A percentile compares a stretch with the other conserved stretches of the same genome.
These are phyloP conservation scores for Alternaria hordeiaustralica DNA, from an alignment of 2,329 filamentous ascomycete genomes.

Conservation along the genomic window DNA sequence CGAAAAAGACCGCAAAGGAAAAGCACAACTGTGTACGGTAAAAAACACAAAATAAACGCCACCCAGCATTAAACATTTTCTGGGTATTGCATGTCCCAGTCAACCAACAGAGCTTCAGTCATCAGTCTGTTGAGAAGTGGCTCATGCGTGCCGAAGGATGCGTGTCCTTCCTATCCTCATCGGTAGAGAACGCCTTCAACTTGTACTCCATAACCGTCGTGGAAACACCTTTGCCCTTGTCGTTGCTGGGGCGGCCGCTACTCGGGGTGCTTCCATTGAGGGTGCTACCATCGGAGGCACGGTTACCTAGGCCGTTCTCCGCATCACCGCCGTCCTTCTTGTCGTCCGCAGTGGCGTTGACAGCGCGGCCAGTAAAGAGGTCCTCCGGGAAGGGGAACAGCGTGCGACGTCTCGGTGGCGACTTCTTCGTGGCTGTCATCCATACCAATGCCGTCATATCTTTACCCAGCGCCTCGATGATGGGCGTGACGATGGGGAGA, in stretches of 20 bases:
- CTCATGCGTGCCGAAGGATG: not conserved
- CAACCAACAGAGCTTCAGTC: not conserved
- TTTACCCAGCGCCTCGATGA: slow-evolving; percentile 50
- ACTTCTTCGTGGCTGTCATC: slow-evolving; percentile 46
- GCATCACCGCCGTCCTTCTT: not conserved
- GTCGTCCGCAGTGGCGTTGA: slow-evolving; percentile 6
- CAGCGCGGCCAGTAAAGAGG: slow-evolving; percentile 18
- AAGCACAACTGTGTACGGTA: not conserved
- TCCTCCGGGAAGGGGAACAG: slow-evolving; percentile 41
- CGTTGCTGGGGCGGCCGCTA: not conserved
- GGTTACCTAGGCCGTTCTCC: not conserved
- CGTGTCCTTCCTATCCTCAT: not conserved
- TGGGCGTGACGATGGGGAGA: slow-evolving; percentile 47
- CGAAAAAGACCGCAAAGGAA: not conserved
- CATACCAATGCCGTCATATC: slow-evolving; percentile 49
- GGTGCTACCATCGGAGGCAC: not conserved
- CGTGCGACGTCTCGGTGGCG: slow-evolving; percentile 39
- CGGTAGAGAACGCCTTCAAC: slow-evolving; percentile 1
- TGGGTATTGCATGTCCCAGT: not conserved
- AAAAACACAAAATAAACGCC: not conserved
- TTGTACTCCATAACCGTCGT: not conserved
- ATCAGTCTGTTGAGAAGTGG: not conserved
- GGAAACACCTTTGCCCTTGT: not conserved
- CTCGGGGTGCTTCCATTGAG: not conserved
- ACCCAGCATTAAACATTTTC: not conserved